Evolutionary conservation across 352 stramenopile species (phyloP).

Genomic region (Globisporangium spiculum): DNA sequence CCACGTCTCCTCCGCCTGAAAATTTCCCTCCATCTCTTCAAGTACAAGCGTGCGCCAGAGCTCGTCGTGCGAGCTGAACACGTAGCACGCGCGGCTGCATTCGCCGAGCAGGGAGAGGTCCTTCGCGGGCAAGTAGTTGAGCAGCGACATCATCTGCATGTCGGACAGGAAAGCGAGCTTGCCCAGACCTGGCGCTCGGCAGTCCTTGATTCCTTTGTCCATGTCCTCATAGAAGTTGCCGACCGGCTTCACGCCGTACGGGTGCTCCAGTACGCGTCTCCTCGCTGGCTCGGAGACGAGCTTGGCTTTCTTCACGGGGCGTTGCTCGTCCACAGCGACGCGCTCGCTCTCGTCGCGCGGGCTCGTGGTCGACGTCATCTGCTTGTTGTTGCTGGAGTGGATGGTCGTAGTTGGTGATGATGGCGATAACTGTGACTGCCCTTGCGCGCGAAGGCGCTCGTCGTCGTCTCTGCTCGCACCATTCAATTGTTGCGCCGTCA

Average conservation of each 20-base stretch:
- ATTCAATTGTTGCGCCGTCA: slow-evolving; percentile 13
- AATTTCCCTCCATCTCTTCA: slow-evolving; percentile 66
- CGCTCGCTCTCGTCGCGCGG: slow-evolving; percentile 14
- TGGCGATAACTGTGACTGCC: not conserved
- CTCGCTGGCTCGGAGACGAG: not conserved
- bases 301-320: slow-evolving; percentile 11
- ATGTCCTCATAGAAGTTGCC: slow-evolving; percentile 79
- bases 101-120: slow-evolving; percentile 43
- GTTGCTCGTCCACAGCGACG: slow-evolving; percentile 2
- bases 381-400: not conserved
- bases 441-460: not conserved
- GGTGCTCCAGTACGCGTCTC: slow-evolving; percentile 41
- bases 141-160: slow-evolving; percentile 54
- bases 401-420: not conserved
- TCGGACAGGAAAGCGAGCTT: slow-evolving; percentile 54
- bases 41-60: slow-evolving; percentile 81
- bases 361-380: slow-evolving; percentile 7
- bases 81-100: slow-evolving; percentile 65
- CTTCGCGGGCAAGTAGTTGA: slow-evolving; percentile 51
- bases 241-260: slow-evolving; percentile 78
- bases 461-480: slow-evolving; percentile 2
- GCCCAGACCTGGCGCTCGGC: slow-evolving; percentile 56
- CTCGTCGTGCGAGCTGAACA: slow-evolving; percentile 75
- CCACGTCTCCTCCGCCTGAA: slow-evolving; percentile 55
- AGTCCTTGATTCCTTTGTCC: slow-evolving; percentile 57